Evolutionary conservation across 345 rosid genomes (phyloP), one percentile per base, ranked within the genome.

Genomic region (Arabidopsis arenosa): DNA sequence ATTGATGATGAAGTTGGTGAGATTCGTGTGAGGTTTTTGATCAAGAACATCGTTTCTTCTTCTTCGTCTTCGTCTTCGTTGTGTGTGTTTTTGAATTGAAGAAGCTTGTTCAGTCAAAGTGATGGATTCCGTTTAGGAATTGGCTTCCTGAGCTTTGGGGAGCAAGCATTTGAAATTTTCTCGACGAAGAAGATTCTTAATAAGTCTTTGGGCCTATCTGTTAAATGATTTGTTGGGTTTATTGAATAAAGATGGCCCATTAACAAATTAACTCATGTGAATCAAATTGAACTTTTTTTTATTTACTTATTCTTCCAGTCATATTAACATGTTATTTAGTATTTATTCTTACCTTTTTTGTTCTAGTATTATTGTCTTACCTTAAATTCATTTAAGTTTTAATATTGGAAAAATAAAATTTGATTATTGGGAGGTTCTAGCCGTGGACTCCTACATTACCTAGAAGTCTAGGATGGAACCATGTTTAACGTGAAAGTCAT

Each of bases 1-100:
- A 66, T 23, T 60, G 75, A 65, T 36, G 76, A 21, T 63, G 59
- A 60, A 37, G 47, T 2, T 45, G 63, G 56, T 5, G 83, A 40
- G 82, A 77, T 65, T 51, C 63, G 79, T 53, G 78, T 23, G 18
- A 85, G 70, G 71, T 66, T 79, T 61, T 73, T 77, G 72, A 82
- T 81, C 75, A 84, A 61, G 21, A 69, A 66, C 93, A 85, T 89
- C 17, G n/a, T 62, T 13, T 1, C 5, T 13, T 23, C 3, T 52
- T 49, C 41, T n/a, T 70, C 58, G 33, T 15, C 30, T 21, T 40
- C 45, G 5, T 11, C 23, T 54, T 43, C 45, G 21, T 45, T 26
- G 18, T 21, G 64, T 28, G 15, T 9, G 14, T 17, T 2, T 45
- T n/a, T 6, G 51, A 35, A 35, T 18, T 6, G 63, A 26, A 55